phyloP scores from a whole-genome alignment of 768 basidiomycete genomes.

The Auriscalpium orientale region DNA sequence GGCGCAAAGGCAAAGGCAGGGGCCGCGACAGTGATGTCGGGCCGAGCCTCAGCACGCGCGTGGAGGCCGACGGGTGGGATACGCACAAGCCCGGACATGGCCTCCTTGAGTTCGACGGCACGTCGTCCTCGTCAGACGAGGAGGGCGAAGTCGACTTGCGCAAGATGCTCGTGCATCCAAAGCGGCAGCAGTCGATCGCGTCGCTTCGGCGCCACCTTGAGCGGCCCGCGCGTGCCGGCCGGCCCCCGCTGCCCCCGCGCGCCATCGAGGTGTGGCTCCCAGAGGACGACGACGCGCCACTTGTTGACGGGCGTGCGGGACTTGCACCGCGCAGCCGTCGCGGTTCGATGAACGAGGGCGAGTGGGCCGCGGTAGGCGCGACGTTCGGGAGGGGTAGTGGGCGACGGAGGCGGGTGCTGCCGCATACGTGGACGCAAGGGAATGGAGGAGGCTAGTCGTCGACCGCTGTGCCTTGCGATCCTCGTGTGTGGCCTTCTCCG shows the following conservation, averaged over 20 bases:
- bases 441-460: background rate
- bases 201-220: conserved; percentile 61
- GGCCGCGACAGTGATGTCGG: conserved; percentile 21
- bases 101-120: conserved; percentile 10
- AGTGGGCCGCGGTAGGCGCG: conserved; percentile 3
- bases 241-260: background rate
- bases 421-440: conserved; percentile 6
- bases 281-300: conserved; percentile 1
- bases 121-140: conserved; percentile 35
- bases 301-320: background rate
- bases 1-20: conserved; percentile 13
- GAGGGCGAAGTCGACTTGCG: conserved; percentile 57
- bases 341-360: conserved; percentile 13
- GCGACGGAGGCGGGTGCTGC: conserved; percentile 5
- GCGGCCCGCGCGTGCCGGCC: conserved; percentile 9
- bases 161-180: conserved; percentile 59
- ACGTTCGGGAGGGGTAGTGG: background rate
- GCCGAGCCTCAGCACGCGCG: conserved; percentile 30
- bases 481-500: no score
- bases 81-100: conserved; percentile 20
- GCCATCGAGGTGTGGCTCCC: background rate
- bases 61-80: conserved; percentile 52
- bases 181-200: conserved; percentile 65
- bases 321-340: background rate
- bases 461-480: no score